Evolutionary conservation across 2,329 filamentous ascomycete genomes (phyloP).

Genomic region (Neopestalotiopsis clavispora): DNA sequence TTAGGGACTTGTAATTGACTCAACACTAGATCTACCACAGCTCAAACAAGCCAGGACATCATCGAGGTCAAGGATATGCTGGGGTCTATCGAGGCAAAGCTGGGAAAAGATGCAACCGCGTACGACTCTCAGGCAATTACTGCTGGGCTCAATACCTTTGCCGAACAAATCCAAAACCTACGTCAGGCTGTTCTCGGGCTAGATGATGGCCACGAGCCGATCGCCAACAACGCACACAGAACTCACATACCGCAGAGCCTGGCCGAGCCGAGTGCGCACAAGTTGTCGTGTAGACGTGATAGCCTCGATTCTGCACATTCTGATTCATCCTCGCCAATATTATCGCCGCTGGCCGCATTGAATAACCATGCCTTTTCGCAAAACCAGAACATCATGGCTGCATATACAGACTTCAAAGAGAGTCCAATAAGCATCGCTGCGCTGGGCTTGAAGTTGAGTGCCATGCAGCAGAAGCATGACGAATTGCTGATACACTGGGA

Average conservation of each 20-base stretch:
- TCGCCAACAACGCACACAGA: neutral
- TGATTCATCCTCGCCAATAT: neutral
- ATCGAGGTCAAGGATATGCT: neutral
- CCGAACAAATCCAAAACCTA: neutral
- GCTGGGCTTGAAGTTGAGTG: slow-evolving; percentile 1
- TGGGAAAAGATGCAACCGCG: neutral
- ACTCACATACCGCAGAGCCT: neutral
- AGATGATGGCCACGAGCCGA: neutral
- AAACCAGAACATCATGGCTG: neutral
- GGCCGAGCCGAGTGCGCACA: neutral
- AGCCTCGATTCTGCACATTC: neutral
- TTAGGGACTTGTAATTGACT: neutral
- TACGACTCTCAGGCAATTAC: neutral
- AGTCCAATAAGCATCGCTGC: neutral
- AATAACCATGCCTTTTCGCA: neutral
- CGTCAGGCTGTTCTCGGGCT: neutral
- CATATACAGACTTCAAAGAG: neutral
- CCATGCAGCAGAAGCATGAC: slow-evolving; percentile 8
- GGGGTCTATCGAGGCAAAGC: neutral
- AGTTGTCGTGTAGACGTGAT: neutral
- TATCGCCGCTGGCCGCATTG: slow-evolving; percentile 6
- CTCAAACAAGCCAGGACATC: slow-evolving; percentile 6
- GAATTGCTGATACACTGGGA: slow-evolving; percentile 5
- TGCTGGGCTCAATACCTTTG: neutral
- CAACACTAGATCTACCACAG: neutral